Conservation (phyloP, 2,329 filamentous ascomycete genomes). For the Pestalotiopsis sp. region DNA sequence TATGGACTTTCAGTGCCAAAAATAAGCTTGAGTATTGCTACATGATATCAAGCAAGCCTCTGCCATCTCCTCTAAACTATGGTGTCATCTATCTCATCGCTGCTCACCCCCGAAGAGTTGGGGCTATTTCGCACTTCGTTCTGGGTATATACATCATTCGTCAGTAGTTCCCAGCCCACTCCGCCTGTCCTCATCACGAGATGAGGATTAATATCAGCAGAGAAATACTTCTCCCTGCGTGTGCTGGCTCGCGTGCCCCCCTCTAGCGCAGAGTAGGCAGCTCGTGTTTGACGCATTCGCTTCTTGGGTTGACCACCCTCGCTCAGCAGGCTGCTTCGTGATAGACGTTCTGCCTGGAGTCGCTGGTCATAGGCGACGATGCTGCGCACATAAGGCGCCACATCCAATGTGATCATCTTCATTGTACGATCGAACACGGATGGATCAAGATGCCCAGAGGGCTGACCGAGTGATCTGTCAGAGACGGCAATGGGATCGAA, state of each 20-base stretch:
- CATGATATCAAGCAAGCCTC: not conserved
- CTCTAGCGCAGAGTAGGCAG: constrained; percentile 76
- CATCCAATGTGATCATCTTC: constrained; percentile 68
- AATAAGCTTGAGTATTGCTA: not conserved
- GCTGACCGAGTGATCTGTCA: constrained; percentile 41
- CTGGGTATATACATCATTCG: constrained; percentile 1
- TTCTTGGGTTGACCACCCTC: constrained; percentile 59
- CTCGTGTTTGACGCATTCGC: constrained; percentile 70
- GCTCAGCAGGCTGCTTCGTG: constrained; percentile 64
- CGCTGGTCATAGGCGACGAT: constrained; percentile 79
- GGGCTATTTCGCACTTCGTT: not conserved
- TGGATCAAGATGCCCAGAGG: constrained; percentile 55
- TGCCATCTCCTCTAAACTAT: not conserved
- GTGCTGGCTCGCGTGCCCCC: constrained; percentile 70
- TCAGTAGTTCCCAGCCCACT: constrained; percentile 37
- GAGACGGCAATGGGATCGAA: constrained; percentile 63
- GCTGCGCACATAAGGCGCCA: constrained; percentile 86
- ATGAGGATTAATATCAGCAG: constrained; percentile 58
- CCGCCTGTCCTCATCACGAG: constrained; percentile 69
- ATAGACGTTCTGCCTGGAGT: constrained; percentile 69
- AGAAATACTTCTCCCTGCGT: constrained; percentile 74
- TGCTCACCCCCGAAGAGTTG: not conserved
- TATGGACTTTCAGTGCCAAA: not conserved
- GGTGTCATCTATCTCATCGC: constrained; percentile 6
- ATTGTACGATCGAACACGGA: constrained; percentile 79